phyloP scores from a whole-genome alignment of 2,329 filamentous ascomycete genomes.

The Alternaria brassicicola region DNA sequence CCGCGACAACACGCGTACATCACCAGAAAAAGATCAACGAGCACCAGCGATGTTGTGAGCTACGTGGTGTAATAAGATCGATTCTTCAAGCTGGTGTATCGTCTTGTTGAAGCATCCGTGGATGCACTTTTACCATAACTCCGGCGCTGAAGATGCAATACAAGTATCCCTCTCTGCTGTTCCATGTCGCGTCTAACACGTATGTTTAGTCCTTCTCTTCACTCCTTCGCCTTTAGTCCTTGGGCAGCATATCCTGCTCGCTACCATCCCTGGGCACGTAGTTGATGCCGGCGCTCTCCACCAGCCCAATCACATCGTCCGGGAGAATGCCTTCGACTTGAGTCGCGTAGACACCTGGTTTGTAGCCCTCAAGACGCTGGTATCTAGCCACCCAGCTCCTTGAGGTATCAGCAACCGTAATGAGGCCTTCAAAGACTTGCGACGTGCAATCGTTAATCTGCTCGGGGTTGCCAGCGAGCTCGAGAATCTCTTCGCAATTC shows the following conservation, averaged over 20 bases:
- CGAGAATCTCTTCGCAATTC: slow-evolving; percentile 93
- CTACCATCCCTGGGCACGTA: slow-evolving; percentile 60
- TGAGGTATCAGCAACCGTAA: slow-evolving; percentile 80
- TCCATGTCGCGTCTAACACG: background rate
- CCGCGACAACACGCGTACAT: background rate
- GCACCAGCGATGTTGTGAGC: background rate
- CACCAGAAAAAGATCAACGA: background rate
- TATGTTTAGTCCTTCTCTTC: background rate
- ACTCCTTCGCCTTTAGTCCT: slow-evolving; percentile 25
- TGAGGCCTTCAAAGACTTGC: slow-evolving; percentile 91
- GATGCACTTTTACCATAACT: slow-evolving; percentile 26
- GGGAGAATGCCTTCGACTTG: slow-evolving; percentile 84
- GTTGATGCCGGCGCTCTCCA: slow-evolving; percentile 65
- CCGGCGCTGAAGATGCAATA: slow-evolving; percentile 34
- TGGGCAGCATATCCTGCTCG: slow-evolving; percentile 46
- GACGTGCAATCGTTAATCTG: slow-evolving; percentile 92
- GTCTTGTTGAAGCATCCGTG: background rate
- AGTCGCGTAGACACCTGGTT: slow-evolving; percentile 87
- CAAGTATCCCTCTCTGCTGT: background rate
- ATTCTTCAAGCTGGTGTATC: slow-evolving; percentile 1
- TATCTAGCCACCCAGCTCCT: slow-evolving; percentile 96
- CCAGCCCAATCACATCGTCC: slow-evolving; percentile 61
- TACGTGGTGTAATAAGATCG: background rate
- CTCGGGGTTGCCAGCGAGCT: slow-evolving; percentile 78
- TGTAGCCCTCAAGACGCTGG: slow-evolving; percentile 88